phyloP scores from a whole-genome alignment of 139 green algal species.

The Axilococcus clingmanii region DNA sequence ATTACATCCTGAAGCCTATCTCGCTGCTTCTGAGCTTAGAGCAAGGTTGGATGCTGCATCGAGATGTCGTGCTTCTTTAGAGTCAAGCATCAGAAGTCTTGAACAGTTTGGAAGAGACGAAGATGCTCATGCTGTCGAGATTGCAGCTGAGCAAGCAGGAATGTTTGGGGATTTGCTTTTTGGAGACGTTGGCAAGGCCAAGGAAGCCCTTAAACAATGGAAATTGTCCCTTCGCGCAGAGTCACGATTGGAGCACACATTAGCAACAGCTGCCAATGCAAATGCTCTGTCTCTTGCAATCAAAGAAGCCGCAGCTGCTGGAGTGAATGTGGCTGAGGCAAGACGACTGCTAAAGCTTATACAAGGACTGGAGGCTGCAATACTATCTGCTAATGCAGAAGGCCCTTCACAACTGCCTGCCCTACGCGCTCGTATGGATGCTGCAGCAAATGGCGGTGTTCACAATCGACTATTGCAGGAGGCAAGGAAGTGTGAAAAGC shows the following conservation, averaged over 20 bases:
- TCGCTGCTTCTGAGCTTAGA: conserved; percentile 40
- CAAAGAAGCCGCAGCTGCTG: conserved; percentile 49
- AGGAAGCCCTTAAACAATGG: conserved; percentile 45
- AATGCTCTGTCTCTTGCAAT: conserved; percentile 31
- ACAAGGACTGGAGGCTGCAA: conserved; percentile 52
- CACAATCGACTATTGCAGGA: conserved; percentile 11
- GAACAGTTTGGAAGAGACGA: conserved; percentile 28
- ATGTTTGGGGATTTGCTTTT: conserved; percentile 32
- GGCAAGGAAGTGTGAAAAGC: conserved; percentile 15
- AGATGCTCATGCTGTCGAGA: conserved; percentile 29
- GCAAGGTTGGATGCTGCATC: conserved; percentile 35
- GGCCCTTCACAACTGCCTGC: background rate
- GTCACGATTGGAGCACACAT: conserved; percentile 41
- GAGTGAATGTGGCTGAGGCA: conserved; percentile 50
- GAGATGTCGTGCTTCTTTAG: conserved; percentile 24
- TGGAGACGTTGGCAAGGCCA: conserved; percentile 32
- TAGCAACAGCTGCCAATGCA: conserved; percentile 28
- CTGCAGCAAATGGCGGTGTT: conserved; percentile 37
- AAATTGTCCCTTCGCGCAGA: conserved; percentile 34
- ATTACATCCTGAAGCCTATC: conserved; percentile 47
- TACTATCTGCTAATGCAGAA: conserved; percentile 16
- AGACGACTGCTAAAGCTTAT: conserved; percentile 55
- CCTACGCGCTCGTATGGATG: conserved; percentile 27
- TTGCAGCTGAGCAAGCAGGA: conserved; percentile 6
- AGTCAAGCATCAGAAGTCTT: conserved; percentile 33